These are phyloP conservation scores for Paecilomyces formosus DNA, from an alignment of 2,329 filamentous ascomycete genomes.

Conservation along the genomic window DNA sequence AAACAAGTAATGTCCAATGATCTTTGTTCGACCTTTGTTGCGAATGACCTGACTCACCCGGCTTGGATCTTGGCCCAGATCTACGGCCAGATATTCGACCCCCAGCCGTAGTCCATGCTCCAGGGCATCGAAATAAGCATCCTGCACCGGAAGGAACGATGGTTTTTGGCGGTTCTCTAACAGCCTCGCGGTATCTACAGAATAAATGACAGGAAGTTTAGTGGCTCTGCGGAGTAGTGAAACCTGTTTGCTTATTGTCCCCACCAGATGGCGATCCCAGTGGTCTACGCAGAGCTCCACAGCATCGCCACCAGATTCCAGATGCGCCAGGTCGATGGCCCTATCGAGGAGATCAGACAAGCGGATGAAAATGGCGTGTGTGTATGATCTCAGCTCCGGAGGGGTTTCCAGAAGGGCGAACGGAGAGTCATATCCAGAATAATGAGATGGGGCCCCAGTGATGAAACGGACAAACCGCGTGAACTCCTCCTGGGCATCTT, in stretches of 20 bases:
- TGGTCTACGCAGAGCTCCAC: conserved; percentile 55
- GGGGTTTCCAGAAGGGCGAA: conserved; percentile 54
- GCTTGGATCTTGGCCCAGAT: conserved; percentile 24
- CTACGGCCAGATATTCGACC: conserved; percentile 33
- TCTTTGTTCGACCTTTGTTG: conserved; percentile 32
- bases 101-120: conserved; percentile 33
- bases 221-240: conserved; percentile 51
- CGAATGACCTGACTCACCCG: conserved; percentile 19
- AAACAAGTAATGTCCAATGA: conserved; percentile 31
- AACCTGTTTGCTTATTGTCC: conserved; percentile 48
- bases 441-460: conserved; percentile 45
- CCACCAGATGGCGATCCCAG: conserved; percentile 45
- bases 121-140: conserved; percentile 27
- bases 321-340: conserved; percentile 39
- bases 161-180: conserved; percentile 8
- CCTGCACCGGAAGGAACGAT: conserved; percentile 5
- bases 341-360: conserved; percentile 27
- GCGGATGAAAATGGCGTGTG: conserved; percentile 33
- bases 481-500: conserved; percentile 53
- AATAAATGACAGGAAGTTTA: conserved; percentile 50
- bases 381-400: conserved; percentile 48
- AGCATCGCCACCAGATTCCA: conserved; percentile 54
- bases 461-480: conserved; percentile 53
- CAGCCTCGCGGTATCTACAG: conserved; percentile 37
- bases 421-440: conserved; percentile 51